Conservation (phyloP, 2,329 filamentous ascomycete species). For the Claviceps sp. region DNA sequence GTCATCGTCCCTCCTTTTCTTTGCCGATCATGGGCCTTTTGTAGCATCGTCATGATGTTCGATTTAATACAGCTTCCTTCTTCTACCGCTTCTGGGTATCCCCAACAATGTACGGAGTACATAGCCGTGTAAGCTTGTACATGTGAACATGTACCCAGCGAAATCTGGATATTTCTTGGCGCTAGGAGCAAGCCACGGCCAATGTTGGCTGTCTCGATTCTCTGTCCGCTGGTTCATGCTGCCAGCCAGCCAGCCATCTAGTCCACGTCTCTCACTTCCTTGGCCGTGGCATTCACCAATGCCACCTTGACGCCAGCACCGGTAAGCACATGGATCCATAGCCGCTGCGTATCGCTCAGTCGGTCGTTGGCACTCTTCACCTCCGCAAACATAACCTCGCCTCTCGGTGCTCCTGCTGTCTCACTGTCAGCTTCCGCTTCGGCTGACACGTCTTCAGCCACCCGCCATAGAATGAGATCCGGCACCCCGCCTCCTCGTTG, state of each 20-base stretch:
- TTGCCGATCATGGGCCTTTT: no score
- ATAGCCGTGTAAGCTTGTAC: neutral
- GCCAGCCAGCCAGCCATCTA: constrained; percentile 7
- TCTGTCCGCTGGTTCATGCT: neutral
- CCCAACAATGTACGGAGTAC: no score
- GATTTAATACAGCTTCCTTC: no score
- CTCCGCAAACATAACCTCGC: constrained; percentile 62
- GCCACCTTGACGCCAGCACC: constrained; percentile 78
- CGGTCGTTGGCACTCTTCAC: constrained; percentile 83
- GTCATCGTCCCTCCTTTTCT: neutral
- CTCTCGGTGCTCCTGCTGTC: constrained; percentile 23
- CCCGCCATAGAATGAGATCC: constrained; percentile 80
- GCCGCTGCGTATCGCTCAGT: constrained; percentile 84
- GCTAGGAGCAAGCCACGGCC: neutral
- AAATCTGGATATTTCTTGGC: neutral
- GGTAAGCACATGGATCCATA: constrained; percentile 92
- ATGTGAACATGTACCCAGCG: neutral
- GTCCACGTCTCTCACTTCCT: constrained; percentile 32
- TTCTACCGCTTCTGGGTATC: no score
- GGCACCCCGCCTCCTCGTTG: constrained; percentile 78
- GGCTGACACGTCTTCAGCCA: constrained; percentile 2
- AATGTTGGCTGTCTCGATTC: neutral
- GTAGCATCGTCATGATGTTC: no score
- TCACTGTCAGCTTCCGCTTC: constrained; percentile 2
- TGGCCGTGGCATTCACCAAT: constrained; percentile 52